Percentiles rank a stretch among this genome's conserved stretches.
These are phyloP conservation scores for Nemania abortiva DNA, from an alignment of 2,329 filamentous ascomycete species.

Conservation along the genomic window DNA sequence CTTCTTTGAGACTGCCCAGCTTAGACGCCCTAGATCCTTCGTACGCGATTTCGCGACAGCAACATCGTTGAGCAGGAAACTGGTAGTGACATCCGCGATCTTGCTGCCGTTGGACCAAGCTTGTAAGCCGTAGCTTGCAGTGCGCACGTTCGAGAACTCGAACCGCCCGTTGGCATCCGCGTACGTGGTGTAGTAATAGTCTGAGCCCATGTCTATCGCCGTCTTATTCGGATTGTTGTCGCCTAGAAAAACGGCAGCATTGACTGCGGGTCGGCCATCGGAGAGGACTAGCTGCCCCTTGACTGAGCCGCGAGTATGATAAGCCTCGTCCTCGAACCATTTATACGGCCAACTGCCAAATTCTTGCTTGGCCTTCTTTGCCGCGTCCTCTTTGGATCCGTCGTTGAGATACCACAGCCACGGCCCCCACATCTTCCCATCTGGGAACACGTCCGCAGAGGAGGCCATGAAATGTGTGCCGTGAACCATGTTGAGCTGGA, in stretches of 20 bases:
- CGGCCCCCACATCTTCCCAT: slow-evolving; percentile 59
- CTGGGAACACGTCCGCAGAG: slow-evolving; percentile 52
- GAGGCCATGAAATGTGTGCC: slow-evolving; percentile 61
- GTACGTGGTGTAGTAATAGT: slow-evolving; percentile 64
- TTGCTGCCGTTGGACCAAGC: slow-evolving; percentile 63
- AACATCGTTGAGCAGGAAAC: slow-evolving; percentile 57
- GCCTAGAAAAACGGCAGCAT: slow-evolving; percentile 63
- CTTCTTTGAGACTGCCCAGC: slow-evolving; percentile 56
- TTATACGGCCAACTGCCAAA: slow-evolving; percentile 60
- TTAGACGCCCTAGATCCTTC: slow-evolving; percentile 55
- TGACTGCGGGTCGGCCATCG: slow-evolving; percentile 61
- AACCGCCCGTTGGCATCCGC: slow-evolving; percentile 59
- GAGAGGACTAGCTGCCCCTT: slow-evolving; percentile 59
- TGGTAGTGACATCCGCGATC: slow-evolving; percentile 60
- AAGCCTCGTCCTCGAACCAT: slow-evolving; percentile 61
- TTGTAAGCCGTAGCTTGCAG: slow-evolving; percentile 60
- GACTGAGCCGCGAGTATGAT: slow-evolving; percentile 62
- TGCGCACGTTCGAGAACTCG: slow-evolving; percentile 57
- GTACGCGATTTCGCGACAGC: slow-evolving; percentile 52
- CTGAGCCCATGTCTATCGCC: slow-evolving; percentile 60
- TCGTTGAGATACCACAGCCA: slow-evolving; percentile 63
- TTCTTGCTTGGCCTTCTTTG: slow-evolving; percentile 55
- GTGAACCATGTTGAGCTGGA: slow-evolving; percentile 67
- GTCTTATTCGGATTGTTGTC: slow-evolving; percentile 60
- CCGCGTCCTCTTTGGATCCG: slow-evolving; percentile 59